Conservation (phyloP, 768 basidiomycete species). For the Psilocybe azurescens region DNA sequence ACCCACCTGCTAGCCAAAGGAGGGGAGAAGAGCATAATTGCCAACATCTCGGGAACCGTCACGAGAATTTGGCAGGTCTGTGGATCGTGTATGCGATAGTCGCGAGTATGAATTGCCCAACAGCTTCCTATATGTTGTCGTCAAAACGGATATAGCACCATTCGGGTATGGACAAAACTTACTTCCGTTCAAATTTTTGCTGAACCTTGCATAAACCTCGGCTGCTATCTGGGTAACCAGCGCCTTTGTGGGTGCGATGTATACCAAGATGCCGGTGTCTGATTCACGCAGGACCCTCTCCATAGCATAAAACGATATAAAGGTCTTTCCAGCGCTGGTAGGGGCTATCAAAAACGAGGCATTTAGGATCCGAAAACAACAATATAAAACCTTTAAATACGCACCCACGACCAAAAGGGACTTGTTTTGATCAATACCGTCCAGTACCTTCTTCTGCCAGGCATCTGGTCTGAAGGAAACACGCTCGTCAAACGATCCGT, state of each 20-base stretch:
- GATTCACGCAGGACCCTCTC: slow-evolving; percentile 65
- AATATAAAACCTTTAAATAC: slow-evolving; percentile 20
- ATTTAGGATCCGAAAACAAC: not conserved
- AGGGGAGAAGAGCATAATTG: slow-evolving; percentile 73
- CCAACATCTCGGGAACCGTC: slow-evolving; percentile 75
- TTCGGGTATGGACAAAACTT: slow-evolving; percentile 23
- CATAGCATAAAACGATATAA: slow-evolving; percentile 82
- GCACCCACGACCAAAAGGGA: slow-evolving; percentile 72
- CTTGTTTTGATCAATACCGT: slow-evolving; percentile 60
- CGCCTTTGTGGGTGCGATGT: slow-evolving; percentile 79
- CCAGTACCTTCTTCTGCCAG: slow-evolving; percentile 73
- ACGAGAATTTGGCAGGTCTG: slow-evolving; percentile 75
- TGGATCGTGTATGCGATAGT: slow-evolving; percentile 65
- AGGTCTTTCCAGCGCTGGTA: slow-evolving; percentile 78
- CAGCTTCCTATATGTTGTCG: slow-evolving; percentile 46
- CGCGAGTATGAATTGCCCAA: slow-evolving; percentile 72
- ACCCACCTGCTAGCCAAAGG: slow-evolving; percentile 65
- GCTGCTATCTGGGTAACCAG: slow-evolving; percentile 75
- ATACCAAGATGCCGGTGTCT: slow-evolving; percentile 71
- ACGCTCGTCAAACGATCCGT: slow-evolving; percentile 57
- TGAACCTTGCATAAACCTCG: slow-evolving; percentile 75
- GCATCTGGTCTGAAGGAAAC: slow-evolving; percentile 71
- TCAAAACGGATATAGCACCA: not conserved
- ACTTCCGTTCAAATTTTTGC: slow-evolving; percentile 53
- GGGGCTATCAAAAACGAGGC: slow-evolving; percentile 47